Conservation (phyloP, 2,329 filamentous ascomycete species). For the Cytospora piceae region DNA sequence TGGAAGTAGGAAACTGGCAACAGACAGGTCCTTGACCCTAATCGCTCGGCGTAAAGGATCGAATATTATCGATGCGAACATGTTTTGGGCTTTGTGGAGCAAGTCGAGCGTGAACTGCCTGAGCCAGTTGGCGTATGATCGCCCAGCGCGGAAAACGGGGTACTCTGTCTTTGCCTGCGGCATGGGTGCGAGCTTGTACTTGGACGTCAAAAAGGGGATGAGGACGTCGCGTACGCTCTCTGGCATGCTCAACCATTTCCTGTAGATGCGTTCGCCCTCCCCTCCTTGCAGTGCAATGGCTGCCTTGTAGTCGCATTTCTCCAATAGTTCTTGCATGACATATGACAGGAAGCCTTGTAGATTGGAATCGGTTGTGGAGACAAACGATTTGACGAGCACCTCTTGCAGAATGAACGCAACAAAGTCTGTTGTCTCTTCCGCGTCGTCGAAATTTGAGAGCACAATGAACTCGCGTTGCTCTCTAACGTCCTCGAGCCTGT, state of each 20-base stretch:
- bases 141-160: slow-evolving; percentile 73
- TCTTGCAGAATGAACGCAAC: slow-evolving; percentile 83
- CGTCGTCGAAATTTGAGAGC: slow-evolving; percentile 79
- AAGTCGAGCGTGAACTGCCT: slow-evolving; percentile 80
- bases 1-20: slow-evolving; percentile 86
- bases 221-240: slow-evolving; percentile 78
- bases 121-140: slow-evolving; percentile 81
- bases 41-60: slow-evolving; percentile 81
- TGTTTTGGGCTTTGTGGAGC: slow-evolving; percentile 74
- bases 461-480: slow-evolving; percentile 85
- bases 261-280: slow-evolving; percentile 64
- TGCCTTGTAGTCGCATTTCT: slow-evolving; percentile 72
- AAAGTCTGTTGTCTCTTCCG: slow-evolving; percentile 82
- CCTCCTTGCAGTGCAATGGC: slow-evolving; percentile 50
- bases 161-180: slow-evolving; percentile 64
- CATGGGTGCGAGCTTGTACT: slow-evolving; percentile 73
- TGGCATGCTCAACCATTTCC: slow-evolving; percentile 78
- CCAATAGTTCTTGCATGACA: slow-evolving; percentile 89
- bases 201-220: slow-evolving; percentile 85
- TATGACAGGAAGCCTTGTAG: slow-evolving; percentile 91
- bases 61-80: slow-evolving; percentile 77
- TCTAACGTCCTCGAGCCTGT: slow-evolving; percentile 78
- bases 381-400: slow-evolving; percentile 86
- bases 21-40: slow-evolving; percentile 80
- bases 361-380: slow-evolving; percentile 85